Evolutionary conservation across 2,329 filamentous ascomycete genomes (phyloP).

Genomic region (Magnaporthiopsis incrustans): DNA sequence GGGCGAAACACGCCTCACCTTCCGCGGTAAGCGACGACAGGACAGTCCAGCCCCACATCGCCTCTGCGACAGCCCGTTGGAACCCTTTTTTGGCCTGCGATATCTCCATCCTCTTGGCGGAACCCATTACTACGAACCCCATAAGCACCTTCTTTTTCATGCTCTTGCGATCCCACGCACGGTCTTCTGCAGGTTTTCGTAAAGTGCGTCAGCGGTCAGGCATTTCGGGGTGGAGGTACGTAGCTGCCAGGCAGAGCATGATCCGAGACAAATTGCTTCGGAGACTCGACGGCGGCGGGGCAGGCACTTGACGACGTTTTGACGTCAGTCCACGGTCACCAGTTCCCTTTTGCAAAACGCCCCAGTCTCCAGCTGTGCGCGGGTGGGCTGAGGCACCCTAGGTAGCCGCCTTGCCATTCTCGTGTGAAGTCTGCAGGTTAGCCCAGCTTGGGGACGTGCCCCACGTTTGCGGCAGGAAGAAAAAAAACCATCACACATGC

Average conservation of each 20-base stretch:
- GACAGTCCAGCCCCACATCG: neutral
- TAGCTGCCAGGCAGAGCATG: neutral
- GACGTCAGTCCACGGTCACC: neutral
- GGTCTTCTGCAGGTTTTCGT: neutral
- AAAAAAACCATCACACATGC: neutral
- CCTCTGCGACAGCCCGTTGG: neutral
- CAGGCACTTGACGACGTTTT: neutral
- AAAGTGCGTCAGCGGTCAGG: neutral
- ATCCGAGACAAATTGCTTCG: neutral
- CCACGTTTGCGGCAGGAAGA: neutral
- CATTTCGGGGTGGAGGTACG: neutral
- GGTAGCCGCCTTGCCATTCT: neutral
- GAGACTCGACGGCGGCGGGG: too few species aligned
- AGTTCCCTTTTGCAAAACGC: neutral
- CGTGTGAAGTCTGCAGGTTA: neutral
- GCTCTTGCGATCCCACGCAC: neutral
- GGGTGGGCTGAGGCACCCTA: neutral
- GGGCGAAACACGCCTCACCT: neutral
- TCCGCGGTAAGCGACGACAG: neutral
- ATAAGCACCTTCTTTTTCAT: neutral
- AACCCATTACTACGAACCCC: neutral
- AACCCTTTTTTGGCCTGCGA: neutral
- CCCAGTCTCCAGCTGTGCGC: neutral
- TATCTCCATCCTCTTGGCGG: neutral
- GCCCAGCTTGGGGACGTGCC: neutral